Conservation (phyloP, 2,329 filamentous ascomycete species). For the Dissoconium aciculare region DNA sequence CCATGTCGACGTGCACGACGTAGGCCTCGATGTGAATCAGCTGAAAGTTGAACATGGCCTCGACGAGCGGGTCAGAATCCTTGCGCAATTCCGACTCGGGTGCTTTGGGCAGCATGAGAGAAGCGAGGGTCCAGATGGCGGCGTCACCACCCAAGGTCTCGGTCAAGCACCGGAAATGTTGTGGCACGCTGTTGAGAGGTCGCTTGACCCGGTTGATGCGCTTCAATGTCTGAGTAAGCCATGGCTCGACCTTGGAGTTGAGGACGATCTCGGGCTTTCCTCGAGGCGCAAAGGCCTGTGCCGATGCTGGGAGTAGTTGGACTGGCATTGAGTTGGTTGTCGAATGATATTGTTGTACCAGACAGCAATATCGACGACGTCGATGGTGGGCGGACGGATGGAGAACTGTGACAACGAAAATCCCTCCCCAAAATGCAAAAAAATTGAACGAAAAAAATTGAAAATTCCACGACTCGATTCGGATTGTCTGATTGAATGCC, state of each 20-base stretch:
- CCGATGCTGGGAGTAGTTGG: slow-evolving; percentile 84
- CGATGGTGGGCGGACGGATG: slow-evolving; percentile 19
- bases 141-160: slow-evolving; percentile 80
- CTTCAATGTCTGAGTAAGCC: slow-evolving; percentile 93
- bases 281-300: slow-evolving; percentile 87
- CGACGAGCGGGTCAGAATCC: slow-evolving; percentile 67
- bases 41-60: slow-evolving; percentile 85
- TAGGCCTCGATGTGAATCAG: slow-evolving; percentile 91
- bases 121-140: slow-evolving; percentile 89
- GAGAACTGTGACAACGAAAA: slow-evolving; percentile 16
- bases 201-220: slow-evolving; percentile 94
- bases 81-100: slow-evolving; percentile 71
- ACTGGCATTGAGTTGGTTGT: slow-evolving; percentile 57
- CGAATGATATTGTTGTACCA: slow-evolving; percentile 10
- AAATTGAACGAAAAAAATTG: slow-evolving; percentile 12
- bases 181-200: slow-evolving; percentile 87
- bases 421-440: slow-evolving; percentile 11
- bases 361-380: slow-evolving; percentile 13
- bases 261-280: slow-evolving; percentile 91
- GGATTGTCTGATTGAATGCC: slow-evolving; percentile 16
- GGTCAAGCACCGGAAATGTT: slow-evolving; percentile 89
- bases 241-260: slow-evolving; percentile 80
- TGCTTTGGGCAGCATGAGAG: slow-evolving; percentile 80
- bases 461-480: too few relatives aligned
- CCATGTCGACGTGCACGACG: slow-evolving; percentile 98